Evolutionary conservation across 2,329 filamentous ascomycete species (phyloP), one percentile per base, ranked within the genome.

Genomic region (Pseudogymnoascus sp.): DNA sequence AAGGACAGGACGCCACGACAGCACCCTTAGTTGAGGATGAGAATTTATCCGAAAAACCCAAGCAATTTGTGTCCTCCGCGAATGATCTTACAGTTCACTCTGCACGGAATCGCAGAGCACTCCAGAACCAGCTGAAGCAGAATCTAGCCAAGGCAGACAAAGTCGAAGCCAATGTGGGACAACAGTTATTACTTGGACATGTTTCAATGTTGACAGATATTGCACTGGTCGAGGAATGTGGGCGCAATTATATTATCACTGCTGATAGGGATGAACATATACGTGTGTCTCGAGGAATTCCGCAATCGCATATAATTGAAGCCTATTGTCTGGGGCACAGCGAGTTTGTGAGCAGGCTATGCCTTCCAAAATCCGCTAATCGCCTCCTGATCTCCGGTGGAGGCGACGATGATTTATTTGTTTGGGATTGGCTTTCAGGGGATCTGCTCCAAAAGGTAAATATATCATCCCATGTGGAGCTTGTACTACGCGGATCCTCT

Each of bases 181-280:
- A 91, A 69, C 84, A 87, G 38, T 80, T 96, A 0, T 79, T 97
- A 6, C 84, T 99, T 0, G 95, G 95, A 11, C 95, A 99, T 76
- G 95, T 99, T 12, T 97, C 93, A 0, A 90, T 97, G 85, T 84
- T 99, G 60, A 97, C 93, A 1, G 88, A 91, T 70, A 74, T 97
- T 61, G 75, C 80, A 2, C 79, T 85, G 43, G 81, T 83, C 11
- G 83, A 85, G 71, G 80, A 86, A 65, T 63, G 68, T 8, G 74
- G 74, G 16, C 79, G 81, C 62, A 78, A 74, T 60, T 89, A 88
- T 69, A 83, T 90, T 59, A 75, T 90, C 56, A 89, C 87, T 11
- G 81, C 84, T 16, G 88, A 90, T 73, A 80, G 87, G 65, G 87
- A 90, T 71, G 86, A 91, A 75, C 95, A 99, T 75, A 93, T 99